phyloP scores from a whole-genome alignment of 1,284 basidiomycete species.

The Phellopilus nigrolimitatus region DNA sequence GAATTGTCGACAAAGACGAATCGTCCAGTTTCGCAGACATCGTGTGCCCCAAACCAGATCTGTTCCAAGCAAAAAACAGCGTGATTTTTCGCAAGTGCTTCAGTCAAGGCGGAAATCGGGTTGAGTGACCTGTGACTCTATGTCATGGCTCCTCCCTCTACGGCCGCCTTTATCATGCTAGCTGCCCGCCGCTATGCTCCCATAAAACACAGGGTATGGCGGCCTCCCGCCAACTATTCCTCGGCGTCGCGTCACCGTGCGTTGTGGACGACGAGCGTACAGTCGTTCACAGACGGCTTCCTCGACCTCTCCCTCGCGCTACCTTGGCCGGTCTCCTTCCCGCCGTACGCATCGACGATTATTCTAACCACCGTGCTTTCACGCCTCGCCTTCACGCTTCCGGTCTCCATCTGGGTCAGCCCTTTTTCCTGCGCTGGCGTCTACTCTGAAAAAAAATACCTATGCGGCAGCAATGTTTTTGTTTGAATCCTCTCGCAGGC shows the following conservation, averaged over 20 bases:
- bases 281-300: conserved; percentile 44
- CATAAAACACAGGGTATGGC: neutral
- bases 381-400: conserved; percentile 64
- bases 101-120: neutral
- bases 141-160: neutral
- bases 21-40: too few species aligned
- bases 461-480: conserved; percentile 15
- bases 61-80: too few species aligned
- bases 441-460: conserved; percentile 2
- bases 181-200: conserved; percentile 6
- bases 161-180: conserved; percentile 7
- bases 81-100: too few species aligned
- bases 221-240: neutral
- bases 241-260: conserved; percentile 26
- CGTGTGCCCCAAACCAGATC: too few species aligned
- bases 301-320: conserved; percentile 64
- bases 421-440: neutral
- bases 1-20: too few species aligned
- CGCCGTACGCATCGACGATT: conserved; percentile 73
- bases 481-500: conserved; percentile 39
- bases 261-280: conserved; percentile 35
- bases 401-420: conserved; percentile 77
- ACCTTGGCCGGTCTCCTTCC: conserved; percentile 60
- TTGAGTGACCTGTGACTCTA: neutral
- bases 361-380: conserved; percentile 67